Evolutionary conservation across 2,329 filamentous ascomycete genomes (phyloP), one percentile per base, ranked within the genome.

Genomic region (Aspergillus costaricaensis): DNA sequence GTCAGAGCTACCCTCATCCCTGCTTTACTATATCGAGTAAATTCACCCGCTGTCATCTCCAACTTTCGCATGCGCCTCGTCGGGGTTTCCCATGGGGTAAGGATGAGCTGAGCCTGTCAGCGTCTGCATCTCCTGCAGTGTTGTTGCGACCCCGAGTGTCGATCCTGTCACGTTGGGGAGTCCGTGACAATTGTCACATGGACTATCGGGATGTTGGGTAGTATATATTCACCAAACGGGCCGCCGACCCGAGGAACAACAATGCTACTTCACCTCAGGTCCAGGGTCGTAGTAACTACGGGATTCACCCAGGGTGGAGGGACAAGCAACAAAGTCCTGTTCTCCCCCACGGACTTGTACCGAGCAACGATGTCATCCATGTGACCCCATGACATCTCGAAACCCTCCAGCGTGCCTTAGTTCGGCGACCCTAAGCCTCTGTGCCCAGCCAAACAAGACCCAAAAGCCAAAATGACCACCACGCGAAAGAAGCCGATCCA

Each of bases 401-500:
- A 36, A 36, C 32, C 32, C 32, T 36, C 32, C 32, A 14, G 32
- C 10, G 32, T 36, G 41, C 41, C 41, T 44, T 44, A 44, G 41
- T 36, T 36, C 32, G 32, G 32, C 32, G 32, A 21, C 19, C 41
- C n/a, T 44, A 44, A 44, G 41, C 41, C 41, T 44, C 41, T 44
- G 41, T 44, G 41, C n/a, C 38, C 36, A 55, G 38, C 52, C 52
- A 55, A 44, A 39, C n/a, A n/a, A 17, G 39, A 25, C 25, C 32
- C 32, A 41, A 44, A 44, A 44, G 19, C 41, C 39, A 39, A 43
- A 43, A 44, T 41, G 39, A 55, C 53, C 53, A 55, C 53, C 53
- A 55, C 53, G 53, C 53, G 53, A 55, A 30, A 44, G 41, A n/a
- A 6, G 30, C 43, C 50, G 41, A 44, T 55, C 53, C 53, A 55